Percentiles rank a stretch among this genome's conserved stretches.
Evolutionary conservation across 106 monocot species (phyloP).

Genomic region (Ottelia alismoides): DNA sequence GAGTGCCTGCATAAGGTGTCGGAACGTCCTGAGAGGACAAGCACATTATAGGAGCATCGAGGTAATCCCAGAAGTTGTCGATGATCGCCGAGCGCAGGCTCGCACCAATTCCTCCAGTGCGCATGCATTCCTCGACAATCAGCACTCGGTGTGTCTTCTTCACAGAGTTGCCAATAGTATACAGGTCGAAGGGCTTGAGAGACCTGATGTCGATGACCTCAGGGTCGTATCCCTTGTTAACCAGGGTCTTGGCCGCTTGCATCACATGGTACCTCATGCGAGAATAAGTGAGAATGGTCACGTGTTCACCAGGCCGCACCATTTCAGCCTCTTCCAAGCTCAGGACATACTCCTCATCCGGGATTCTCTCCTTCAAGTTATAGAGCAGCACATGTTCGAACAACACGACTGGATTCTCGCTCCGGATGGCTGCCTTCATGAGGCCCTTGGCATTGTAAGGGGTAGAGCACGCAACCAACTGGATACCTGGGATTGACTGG

Average conservation of each 20-base stretch:
- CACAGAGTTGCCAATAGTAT: conserved; percentile 78
- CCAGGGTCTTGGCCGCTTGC: conserved; percentile 82
- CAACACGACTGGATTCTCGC: conserved; percentile 79
- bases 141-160: conserved; percentile 95
- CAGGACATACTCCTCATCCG: conserved; percentile 69
- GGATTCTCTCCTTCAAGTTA: conserved; percentile 80
- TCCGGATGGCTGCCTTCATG: conserved; percentile 85
- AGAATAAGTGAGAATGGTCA: conserved; percentile 90
- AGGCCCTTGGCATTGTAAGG: conserved; percentile 90
- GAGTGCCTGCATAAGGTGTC: conserved; percentile 75
- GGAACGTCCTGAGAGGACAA: conserved; percentile 95
- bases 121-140: conserved; percentile 98
- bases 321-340: conserved; percentile 83
- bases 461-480: conserved; percentile 86
- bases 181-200: conserved; percentile 85
- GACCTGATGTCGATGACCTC: conserved; percentile 98
- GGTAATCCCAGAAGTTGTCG: conserved; percentile 90
- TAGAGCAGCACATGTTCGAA: conserved; percentile 86
- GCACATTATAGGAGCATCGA: conserved; percentile 76
- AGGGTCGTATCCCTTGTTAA: conserved; percentile 87
- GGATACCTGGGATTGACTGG: conserved; percentile 91
- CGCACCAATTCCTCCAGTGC: conserved; percentile 90
- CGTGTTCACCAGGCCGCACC: conserved; percentile 86
- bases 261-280: conserved; percentile 91
- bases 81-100: conserved; percentile 81